Evolutionary conservation across 371 early-diverging fungal species (phyloP), one percentile per base, ranked within the genome.

Genomic region (Dichotomocladium elegans): DNA sequence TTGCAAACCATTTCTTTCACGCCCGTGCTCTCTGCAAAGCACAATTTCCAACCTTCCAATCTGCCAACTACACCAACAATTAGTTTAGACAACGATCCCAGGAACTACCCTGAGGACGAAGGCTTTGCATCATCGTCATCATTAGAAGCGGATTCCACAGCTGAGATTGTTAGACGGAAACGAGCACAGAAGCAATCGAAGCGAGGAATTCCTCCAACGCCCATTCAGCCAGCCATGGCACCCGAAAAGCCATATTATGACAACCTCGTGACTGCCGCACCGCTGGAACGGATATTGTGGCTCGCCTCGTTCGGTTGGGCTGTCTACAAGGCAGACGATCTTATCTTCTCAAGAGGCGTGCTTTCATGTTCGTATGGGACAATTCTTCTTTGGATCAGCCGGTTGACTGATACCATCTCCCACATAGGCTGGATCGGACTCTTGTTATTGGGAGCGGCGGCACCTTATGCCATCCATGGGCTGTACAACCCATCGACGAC

Each of bases 71-170:
- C 21, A 14, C 19, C 44, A 21, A 9, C 14, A 11, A 43, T 22
- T 22, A 25, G 12, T 25, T 21, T n/a, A 15, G 25, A 40, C 37
- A 37, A 15, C 17, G 37, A 49, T 19, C 12, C 37, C 26, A 27
- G 19, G 21, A 27, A 49, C 9, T 29, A 30, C 12, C 12, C 24
- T n/a, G 53, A 43, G 31, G 53, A 53, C 46, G 53, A 53, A n/a
- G 53, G 53, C n/a, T 68, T 74, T 47, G 68, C 74, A 9, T 74
- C 74, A 12, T 65, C 74, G 26, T 68, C 70, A 21, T 73, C 73
- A 0, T 35, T 60, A 3, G 74, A 70, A 57, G 41, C 24, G 8
- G 68, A 70, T 35, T 42, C 35, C 25, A 65, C 64, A n/a, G 51
- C 42, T 3, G 62, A 70, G 47, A 64, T 74, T 9, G 56, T 74